Base-by-base conservation (phyloP, 2,329 filamentous ascomycete species). In the Arachnopeziza araneosa region DNA sequence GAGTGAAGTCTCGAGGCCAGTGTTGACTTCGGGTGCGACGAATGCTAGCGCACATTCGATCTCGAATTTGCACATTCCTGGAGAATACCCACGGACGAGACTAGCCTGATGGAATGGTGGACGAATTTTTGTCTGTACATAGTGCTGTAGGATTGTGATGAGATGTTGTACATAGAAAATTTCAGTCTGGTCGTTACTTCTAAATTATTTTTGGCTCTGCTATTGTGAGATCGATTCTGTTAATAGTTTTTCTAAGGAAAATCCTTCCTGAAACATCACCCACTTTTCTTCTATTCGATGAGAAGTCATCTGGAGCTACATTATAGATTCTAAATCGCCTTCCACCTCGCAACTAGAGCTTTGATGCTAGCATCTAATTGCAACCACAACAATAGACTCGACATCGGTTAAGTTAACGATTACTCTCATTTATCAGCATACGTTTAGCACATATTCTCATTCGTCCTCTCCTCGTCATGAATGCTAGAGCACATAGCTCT, bases 31-130 rank as follows among this genome's bases (percentile, higher is more conserved):
- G 14, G 66, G 65, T 19, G 65, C 67, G 44, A 68, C 65, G 36
- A 66, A 71, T 58, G 54, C 64, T 12, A 70, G 68, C 51, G 66
- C 64, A 6, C 56, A 62, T 50, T 71, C 65, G 52, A 67, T 72
- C 32, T 68, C 65, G 23, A 65, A 71, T 48, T 62, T 73, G 17
- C 71, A 73, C 60, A 64, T 73, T 50, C 71, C 71, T 2, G 71
- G 71, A 2, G 71, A 71, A 52, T 73, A 24, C 24, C 52, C 52
- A 26, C 36, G 36, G 10, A 14, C 36, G 10, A 44, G 36, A 32
- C 7, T 14, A 44, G 36, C 17, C 17, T 44, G 17, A 44, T 17
- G 36, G 17, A 44, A 44, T 3, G 12, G 36, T 17, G 36, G 26
- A 30, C 12, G 36, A 19, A 3, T 19, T 14, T 14, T 44, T 44